Base-by-base conservation (phyloP, 108 stramenopile species). In the Skeletonema potamos region DNA sequence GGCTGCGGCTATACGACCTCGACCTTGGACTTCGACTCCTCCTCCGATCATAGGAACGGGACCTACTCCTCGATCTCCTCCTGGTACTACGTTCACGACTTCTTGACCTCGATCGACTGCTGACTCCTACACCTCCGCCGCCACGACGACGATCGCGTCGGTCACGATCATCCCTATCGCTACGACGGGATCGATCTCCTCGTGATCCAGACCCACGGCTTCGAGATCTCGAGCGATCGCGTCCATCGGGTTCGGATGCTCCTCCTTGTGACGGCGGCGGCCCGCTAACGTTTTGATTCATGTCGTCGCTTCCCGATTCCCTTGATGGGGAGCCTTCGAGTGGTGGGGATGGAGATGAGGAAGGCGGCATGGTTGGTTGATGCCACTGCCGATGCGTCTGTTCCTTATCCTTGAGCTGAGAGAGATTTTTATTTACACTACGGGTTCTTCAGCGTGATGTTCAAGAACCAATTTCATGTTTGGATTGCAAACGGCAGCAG, bases 1-100 rank as follows among this genome's bases (percentile, higher is more conserved):
- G 62, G 12, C 81, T 77, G 27, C 76, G 70, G 27, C 71, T 54
- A 13, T 46, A 29, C 0, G 69, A 29, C 1, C 56, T 33, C 8
- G 55, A 57, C 22, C 56, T 56, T 51, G 62, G 74, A 26, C 54
- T 18, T 6, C 60, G 66, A 22, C 62, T 70, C 44, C 62, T 34
- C 58, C 71, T 43, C 6, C 65, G 17, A 24, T 39, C 54, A 28
- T 63, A 58, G 17, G 48, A 46, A 17, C 73, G 66, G 37, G 68
- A 69, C 59, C 39, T 39, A 20, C 27, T 44, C 18, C 70, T 37
- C 13, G 29, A 46, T 15, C 62, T 62, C 55, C 36, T 22, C 24
- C 54, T 27, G 29, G 54, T 46, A 27, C 71, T 48, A n/a, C 64
- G 59, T 8, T 62, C 28, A 27, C 27, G 56, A 27, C 27, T 34